Conservation (phyloP, 768 basidiomycete genomes). For the Suillus alpinus region DNA sequence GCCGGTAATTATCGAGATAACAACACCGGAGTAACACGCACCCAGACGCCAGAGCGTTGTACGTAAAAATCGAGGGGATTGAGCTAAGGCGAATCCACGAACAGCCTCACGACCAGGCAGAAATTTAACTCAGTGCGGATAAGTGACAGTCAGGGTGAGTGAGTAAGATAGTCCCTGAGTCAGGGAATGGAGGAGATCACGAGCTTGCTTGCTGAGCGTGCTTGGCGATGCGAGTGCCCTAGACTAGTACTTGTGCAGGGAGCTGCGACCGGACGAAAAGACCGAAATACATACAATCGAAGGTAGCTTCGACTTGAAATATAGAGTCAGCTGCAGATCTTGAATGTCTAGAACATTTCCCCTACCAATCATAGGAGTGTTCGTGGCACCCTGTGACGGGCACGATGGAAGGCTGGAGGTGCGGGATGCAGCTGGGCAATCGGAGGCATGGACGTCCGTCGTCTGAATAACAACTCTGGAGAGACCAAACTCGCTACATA, state of each 20-base stretch:
- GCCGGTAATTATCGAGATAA: constrained; percentile 3
- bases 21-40: not conserved
- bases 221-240: not conserved
- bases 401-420: not conserved
- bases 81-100: not conserved
- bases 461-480: not conserved
- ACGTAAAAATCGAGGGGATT: not conserved
- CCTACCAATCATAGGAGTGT: not conserved
- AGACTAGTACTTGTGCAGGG: not conserved
- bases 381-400: not conserved
- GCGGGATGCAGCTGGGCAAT: not conserved
- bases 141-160: not conserved
- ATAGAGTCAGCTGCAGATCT: not conserved
- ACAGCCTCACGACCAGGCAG: not conserved
- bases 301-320: not conserved
- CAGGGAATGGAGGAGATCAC: not conserved
- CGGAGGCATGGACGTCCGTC: not conserved
- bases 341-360: not conserved
- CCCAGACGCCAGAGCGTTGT: not conserved
- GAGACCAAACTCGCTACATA: not conserved
- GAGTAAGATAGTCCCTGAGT: not conserved
- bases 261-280: not conserved
- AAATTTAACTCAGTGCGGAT: not conserved
- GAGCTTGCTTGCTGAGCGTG: not conserved
- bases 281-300: not conserved